These are phyloP conservation scores for Knufia petricola DNA, from an alignment of 2,329 filamentous ascomycete species.

Conservation along the genomic window DNA sequence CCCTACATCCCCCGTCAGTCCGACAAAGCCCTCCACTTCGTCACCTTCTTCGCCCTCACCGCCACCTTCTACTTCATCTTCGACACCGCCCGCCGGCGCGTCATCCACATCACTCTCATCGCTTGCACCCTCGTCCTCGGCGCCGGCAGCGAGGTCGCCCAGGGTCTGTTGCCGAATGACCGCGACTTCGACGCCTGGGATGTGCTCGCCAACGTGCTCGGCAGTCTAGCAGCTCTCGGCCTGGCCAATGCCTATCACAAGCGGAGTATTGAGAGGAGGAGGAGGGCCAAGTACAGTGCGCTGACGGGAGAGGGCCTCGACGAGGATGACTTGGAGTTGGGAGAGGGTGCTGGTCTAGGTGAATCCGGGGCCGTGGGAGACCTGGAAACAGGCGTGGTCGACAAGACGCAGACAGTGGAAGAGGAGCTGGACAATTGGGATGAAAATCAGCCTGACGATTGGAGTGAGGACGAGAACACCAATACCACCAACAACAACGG, in stretches of 20 bases:
- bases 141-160: slow-evolving; percentile 49
- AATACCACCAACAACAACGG: slow-evolving; percentile 24
- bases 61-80: slow-evolving; percentile 89
- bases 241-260: slow-evolving; percentile 88
- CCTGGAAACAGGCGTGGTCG: slow-evolving; percentile 23
- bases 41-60: slow-evolving; percentile 86
- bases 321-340: slow-evolving; percentile 65
- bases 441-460: slow-evolving; percentile 63
- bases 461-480: slow-evolving; percentile 50
- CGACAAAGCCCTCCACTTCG: slow-evolving; percentile 79
- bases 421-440: slow-evolving; percentile 91
- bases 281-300: slow-evolving; percentile 62
- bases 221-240: slow-evolving; percentile 60
- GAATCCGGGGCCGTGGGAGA: slow-evolving; percentile 7
- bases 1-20: slow-evolving; percentile 53
- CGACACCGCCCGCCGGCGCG: slow-evolving; percentile 78
- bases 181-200: slow-evolving; percentile 70
- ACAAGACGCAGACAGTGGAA: slow-evolving; percentile 46
- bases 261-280: slow-evolving; percentile 83
- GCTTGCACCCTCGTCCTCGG: slow-evolving; percentile 59
- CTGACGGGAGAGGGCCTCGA: slow-evolving; percentile 45
- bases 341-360: slow-evolving; percentile 10
- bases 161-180: slow-evolving; percentile 59
- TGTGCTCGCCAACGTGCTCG: slow-evolving; percentile 77
- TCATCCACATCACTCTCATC: slow-evolving; percentile 70